These are phyloP conservation scores for Penicillium sclerotiorum DNA, from an alignment of 2,329 filamentous ascomycete genomes.

Conservation along the genomic window DNA sequence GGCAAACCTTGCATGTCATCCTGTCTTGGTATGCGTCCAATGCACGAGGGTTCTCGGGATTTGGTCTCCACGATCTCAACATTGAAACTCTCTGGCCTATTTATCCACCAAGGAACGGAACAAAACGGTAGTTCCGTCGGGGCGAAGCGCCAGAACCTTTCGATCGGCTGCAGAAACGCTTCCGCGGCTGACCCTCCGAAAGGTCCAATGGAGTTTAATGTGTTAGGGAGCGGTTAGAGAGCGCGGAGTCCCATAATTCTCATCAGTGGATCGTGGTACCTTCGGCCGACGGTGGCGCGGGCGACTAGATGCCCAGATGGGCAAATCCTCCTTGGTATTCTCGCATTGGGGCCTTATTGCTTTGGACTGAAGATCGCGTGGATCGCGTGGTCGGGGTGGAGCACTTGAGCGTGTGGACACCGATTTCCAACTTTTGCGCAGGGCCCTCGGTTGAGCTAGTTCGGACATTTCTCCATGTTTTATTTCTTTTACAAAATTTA, in stretches of 20 bases:
- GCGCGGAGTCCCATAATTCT: too few relatives aligned
- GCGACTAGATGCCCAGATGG: slow-evolving; percentile 27
- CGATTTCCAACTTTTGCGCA: slow-evolving; percentile 18
- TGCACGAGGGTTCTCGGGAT: slow-evolving; percentile 1
- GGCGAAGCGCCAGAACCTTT: slow-evolving; percentile 4
- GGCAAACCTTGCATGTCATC: too few relatives aligned
- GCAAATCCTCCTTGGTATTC: slow-evolving; percentile 26
- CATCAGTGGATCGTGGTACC: slow-evolving; percentile 16
- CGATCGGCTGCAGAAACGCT: slow-evolving; percentile 11
- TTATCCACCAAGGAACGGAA: not conserved
- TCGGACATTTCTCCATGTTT: slow-evolving; percentile 10
- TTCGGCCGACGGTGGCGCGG: slow-evolving; percentile 27
- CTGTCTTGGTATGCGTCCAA: too few relatives aligned
- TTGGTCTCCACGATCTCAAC: not conserved
- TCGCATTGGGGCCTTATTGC: slow-evolving; percentile 21
- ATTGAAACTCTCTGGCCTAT: not conserved
- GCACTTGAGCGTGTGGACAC: slow-evolving; percentile 15
- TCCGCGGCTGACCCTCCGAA: not conserved
- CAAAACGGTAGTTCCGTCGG: not conserved
- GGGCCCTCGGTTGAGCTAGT: slow-evolving; percentile 13
- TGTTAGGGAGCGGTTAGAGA: too few relatives aligned
- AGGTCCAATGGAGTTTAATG: not conserved
- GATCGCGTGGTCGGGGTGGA: slow-evolving; percentile 21
- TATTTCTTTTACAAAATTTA: not conserved
- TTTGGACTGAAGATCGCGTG: slow-evolving; percentile 24